phyloP scores from a whole-genome alignment of 352 stramenopile species.

The Ophiocytium majus region DNA sequence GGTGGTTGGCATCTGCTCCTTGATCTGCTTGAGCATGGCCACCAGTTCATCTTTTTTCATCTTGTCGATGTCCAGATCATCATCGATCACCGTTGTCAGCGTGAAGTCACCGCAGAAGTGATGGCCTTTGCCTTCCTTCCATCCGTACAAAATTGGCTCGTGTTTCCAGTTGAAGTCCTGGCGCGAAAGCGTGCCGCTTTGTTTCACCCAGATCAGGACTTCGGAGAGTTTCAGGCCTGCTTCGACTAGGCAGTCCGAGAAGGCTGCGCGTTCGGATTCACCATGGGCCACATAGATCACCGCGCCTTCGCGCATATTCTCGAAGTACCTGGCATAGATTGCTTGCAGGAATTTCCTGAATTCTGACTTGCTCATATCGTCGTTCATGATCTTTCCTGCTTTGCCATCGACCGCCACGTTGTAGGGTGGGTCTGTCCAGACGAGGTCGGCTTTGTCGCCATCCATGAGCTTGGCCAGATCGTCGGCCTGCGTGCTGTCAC shows the following conservation, averaged over 20 bases:
- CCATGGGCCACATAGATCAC: neutral
- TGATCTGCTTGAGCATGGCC: too few species aligned
- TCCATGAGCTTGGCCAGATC: neutral
- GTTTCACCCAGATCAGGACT: neutral
- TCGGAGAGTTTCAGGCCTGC: neutral
- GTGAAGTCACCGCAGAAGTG: too few species aligned
- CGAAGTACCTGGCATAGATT: neutral
- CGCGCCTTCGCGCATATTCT: neutral
- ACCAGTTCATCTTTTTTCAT: too few species aligned
- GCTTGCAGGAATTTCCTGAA: neutral
- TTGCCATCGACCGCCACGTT: neutral
- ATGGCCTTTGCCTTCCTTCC: constrained; percentile 1
- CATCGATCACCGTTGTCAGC: too few species aligned
- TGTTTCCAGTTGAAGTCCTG: constrained; percentile 1
- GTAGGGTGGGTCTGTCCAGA: neutral
- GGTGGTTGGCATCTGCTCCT: neutral
- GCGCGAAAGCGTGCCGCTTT: neutral
- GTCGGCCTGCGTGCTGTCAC: neutral
- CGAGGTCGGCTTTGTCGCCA: neutral
- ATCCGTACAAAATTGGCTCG: neutral
- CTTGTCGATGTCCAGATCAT: too few species aligned
- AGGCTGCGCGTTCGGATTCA: neutral
- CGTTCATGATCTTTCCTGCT: neutral
- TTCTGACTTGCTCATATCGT: neutral
- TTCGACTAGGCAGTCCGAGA: neutral